Evolutionary conservation across 2,329 filamentous ascomycete species (phyloP).

Genomic region (Coniochaeta hoffmannii): DNA sequence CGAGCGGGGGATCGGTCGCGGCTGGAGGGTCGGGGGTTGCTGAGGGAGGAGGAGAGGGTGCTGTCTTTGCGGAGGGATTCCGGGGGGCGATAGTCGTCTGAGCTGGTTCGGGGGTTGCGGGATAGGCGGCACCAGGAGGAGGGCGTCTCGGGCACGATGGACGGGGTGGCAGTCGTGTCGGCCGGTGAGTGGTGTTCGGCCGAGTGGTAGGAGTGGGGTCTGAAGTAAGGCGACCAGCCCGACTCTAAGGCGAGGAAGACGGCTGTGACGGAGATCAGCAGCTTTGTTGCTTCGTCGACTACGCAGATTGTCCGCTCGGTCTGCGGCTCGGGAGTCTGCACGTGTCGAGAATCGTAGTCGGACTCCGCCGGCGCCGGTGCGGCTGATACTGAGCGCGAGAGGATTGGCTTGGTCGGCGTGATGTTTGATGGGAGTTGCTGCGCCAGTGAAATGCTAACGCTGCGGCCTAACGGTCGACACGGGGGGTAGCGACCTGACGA

Average conservation of each 20-base stretch:
- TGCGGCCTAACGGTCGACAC: constrained; percentile 22
- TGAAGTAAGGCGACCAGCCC: constrained; percentile 24
- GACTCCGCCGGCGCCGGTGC: constrained; percentile 10
- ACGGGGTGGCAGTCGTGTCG: not conserved
- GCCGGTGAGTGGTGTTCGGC: not conserved
- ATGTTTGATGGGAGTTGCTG: constrained; percentile 5
- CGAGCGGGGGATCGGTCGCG: not conserved
- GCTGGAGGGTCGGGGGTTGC: not conserved
- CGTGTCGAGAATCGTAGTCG: constrained; percentile 15
- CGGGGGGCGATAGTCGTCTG: not conserved
- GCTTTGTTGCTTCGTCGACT: constrained; percentile 36
- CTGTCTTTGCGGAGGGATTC: not conserved
- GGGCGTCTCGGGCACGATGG: not conserved
- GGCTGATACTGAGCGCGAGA: not conserved
- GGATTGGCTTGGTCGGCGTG: constrained; percentile 5
- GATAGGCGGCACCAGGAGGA: not conserved
- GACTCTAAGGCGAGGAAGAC: constrained; percentile 43
- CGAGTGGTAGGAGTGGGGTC: constrained; percentile 3
- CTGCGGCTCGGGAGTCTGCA: constrained; percentile 5
- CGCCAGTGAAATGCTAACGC: constrained; percentile 5
- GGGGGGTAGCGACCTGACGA: constrained; percentile 42
- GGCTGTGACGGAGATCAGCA: constrained; percentile 43
- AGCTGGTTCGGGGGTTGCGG: not conserved
- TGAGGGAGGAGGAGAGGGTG: not conserved
- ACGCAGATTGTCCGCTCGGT: constrained; percentile 24